Base-by-base conservation (phyloP, 2,329 filamentous ascomycete genomes). In the Talaromyces atroroseus region DNA sequence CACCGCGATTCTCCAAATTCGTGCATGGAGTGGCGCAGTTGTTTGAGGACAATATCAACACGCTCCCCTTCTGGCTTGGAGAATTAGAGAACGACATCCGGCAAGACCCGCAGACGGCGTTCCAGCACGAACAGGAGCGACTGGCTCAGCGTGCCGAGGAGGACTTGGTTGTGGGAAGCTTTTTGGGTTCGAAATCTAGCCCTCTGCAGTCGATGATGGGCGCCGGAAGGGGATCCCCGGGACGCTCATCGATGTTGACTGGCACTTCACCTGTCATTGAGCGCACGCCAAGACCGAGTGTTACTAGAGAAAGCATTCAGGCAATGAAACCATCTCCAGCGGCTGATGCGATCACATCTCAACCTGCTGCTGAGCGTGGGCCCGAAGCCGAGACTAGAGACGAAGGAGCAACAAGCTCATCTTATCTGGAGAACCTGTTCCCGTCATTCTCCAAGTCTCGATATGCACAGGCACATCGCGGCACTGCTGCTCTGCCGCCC, bases 11-110 rank as follows among this genome's bases (percentile, higher is more conserved):
- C 76, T 96, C 91, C 65, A 99, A 99, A 72, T 99, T 97, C 65
- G 88, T 95, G 2, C 92, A 99, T 66, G 94, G 94, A 59, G 86
- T 95, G 4, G 92, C 92, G 7, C 86, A 87, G 40, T 80, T 99
- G 2, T 97, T 97, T 64, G 94, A 97, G 66, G 90, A 99, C 72
- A 85, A 96, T 67, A 92, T 99, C 71, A 97, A 97, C 75, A 92
- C 85, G 60, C 85, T 97, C 66, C 94, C 94, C 14, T 96, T 97
- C 77, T 99, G 94, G 94, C 82, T 97, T 34, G 87, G 87, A 65
- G 89, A 95, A 60, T 80, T 97, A 45, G 92, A 96, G 68, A 89
- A 84, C 32, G 94, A 99, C 68, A 99, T 99, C 68, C 87, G 92
- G 63, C 90, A 89, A 69, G 92, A 97, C 68, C 94, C 94, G 0